Evolutionary conservation across 306 rosid genomes (phyloP).

Genomic region (Astragalus membranaceus): DNA sequence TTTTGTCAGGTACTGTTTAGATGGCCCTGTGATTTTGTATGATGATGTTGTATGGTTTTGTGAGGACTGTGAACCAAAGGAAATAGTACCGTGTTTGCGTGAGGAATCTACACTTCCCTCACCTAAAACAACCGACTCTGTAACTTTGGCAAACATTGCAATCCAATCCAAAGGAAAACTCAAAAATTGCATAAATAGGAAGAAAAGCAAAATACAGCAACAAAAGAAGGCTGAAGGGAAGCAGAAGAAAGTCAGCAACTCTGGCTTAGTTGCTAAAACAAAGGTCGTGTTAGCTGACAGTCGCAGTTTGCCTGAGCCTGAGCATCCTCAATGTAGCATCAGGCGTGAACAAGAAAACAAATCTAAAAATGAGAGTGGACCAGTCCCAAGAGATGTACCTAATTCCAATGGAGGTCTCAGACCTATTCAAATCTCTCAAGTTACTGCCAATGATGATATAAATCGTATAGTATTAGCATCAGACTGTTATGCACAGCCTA

Average conservation of each 20-base stretch:
- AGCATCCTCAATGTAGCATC: constrained; percentile 13
- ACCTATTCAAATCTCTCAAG: constrained; percentile 21
- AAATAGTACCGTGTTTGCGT: constrained; percentile 14
- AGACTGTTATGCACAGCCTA: constrained; percentile 44
- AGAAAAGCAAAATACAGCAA: not conserved
- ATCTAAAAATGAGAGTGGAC: not conserved
- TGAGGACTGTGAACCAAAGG: constrained; percentile 51
- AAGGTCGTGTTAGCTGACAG: not conserved
- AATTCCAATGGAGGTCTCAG: constrained; percentile 13
- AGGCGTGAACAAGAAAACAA: constrained; percentile 5
- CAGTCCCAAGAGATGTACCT: constrained; percentile 17
- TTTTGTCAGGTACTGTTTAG: constrained; percentile 56
- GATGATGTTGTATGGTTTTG: constrained; percentile 62
- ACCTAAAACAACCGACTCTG: not conserved
- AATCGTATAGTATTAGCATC: not conserved
- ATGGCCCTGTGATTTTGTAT: constrained; percentile 26
- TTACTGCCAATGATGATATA: not conserved
- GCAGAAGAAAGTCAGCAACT: not conserved
- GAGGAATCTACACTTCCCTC: constrained; percentile 3
- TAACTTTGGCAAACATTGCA: constrained; percentile 6
- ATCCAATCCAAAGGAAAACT: not conserved
- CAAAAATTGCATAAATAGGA: not conserved
- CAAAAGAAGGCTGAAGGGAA: constrained; percentile 8
- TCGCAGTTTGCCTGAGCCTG: not conserved
- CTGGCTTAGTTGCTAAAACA: constrained; percentile 3